Evolutionary conservation across 768 basidiomycete genomes (phyloP), one percentile per base, ranked within the genome.

Genomic region (Mycena rebaudengoi): DNA sequence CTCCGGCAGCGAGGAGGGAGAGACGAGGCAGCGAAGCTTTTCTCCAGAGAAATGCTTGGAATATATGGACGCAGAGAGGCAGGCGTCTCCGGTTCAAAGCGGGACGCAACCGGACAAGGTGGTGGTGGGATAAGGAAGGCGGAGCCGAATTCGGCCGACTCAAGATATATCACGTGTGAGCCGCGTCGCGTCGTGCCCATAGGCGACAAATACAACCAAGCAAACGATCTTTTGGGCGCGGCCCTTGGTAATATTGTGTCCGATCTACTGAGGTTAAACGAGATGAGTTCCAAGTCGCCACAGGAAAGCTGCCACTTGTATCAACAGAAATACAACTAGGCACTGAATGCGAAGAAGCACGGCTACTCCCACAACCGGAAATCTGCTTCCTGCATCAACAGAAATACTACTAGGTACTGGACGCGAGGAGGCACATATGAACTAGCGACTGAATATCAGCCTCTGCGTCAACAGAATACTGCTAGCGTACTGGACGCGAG

Each of bases 361-460:
- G 16, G 28, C 16, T 56, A 33, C 28, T 29, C 53, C 16, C 37
- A 30, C 40, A 44, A 45, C 30, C 26, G 30, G 54, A 45, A 40
- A 45, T 30, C 43, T 44, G 53, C 53, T 23, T 55, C 53, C 39
- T 56, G 54, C 30, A 56, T 56, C 54, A 44, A 56, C 54, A 56
- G 54, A 56, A 56, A 54, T 45, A 44, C 30, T 26, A 56, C 54
- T 56, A 45, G 45, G 48, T 59, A 59, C 57, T 59, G 45, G 57
- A 46, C 45, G 57, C 57, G 37, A 56, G 43, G 54, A 54, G 39
- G 40, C 41, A 56, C 23, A 45, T 39, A 40, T 40, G 39, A 41
- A 41, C 6, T 54, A 54, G 23, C 43, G 40, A 56, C 54, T 40
- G 41, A 41, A 20, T 40, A 41, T 52, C 25, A 37, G 50, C 50